These are phyloP conservation scores for Globisporangium viniferum DNA, from an alignment of 352 stramenopile genomes.

Conservation along the genomic window DNA sequence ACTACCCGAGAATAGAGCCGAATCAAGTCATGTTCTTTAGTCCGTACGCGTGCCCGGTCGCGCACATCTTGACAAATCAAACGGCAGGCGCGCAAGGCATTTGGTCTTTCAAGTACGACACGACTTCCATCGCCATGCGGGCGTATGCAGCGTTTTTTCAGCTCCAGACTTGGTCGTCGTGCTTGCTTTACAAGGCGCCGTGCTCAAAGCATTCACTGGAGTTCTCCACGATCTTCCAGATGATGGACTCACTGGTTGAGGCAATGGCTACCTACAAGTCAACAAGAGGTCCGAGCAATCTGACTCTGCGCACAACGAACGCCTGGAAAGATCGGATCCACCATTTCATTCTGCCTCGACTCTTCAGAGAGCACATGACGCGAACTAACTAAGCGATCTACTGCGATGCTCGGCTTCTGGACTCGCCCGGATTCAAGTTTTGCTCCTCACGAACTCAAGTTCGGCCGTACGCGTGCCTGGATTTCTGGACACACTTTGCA, in stretches of 20 bases:
- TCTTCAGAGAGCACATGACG: background rate
- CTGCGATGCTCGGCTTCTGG: background rate
- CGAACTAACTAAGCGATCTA: background rate
- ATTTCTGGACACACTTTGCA: slow-evolving; percentile 10
- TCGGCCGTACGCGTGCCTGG: slow-evolving; percentile 5
- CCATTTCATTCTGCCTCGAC: background rate
- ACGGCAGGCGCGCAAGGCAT: background rate
- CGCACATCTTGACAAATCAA: background rate
- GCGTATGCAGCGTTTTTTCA: slow-evolving; percentile 13
- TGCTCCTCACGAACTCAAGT: background rate
- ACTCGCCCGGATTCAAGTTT: background rate
- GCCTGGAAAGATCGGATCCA: background rate
- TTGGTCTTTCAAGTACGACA: slow-evolving; percentile 30
- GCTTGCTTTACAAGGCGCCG: slow-evolving; percentile 17
- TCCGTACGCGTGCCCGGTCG: slow-evolving; percentile 5
- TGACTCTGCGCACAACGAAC: background rate
- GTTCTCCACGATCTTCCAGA: slow-evolving; percentile 4
- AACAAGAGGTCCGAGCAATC: background rate
- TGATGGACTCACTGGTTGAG: slow-evolving; percentile 21
- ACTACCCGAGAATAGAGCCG: background rate
- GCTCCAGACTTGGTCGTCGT: slow-evolving; percentile 15
- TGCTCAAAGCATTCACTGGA: background rate
- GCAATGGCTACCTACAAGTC: slow-evolving; percentile 5
- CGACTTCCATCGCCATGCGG: slow-evolving; percentile 21
- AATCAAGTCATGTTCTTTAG: slow-evolving; percentile 5